These are phyloP conservation scores for Boletus speciosus DNA, from an alignment of 768 basidiomycete species.

Conservation along the genomic window DNA sequence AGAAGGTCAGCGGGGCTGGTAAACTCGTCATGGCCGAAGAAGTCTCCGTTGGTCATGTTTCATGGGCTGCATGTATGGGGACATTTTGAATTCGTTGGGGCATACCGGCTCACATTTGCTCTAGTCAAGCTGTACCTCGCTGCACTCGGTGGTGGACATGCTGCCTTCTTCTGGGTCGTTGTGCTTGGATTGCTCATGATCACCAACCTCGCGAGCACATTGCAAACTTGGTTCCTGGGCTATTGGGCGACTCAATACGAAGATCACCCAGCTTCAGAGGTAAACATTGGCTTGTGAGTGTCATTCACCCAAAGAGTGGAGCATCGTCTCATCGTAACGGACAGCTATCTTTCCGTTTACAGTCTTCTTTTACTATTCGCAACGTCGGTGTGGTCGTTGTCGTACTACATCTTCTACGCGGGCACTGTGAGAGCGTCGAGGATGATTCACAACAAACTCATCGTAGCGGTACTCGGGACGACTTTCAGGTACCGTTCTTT, in stretches of 20 bases:
- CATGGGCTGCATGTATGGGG: background rate
- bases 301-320: background rate
- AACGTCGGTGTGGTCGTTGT: background rate
- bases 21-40: background rate
- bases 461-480: background rate
- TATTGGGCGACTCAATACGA: conserved; percentile 4
- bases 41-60: background rate
- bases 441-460: background rate
- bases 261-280: background rate
- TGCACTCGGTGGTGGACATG: background rate
- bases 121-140: background rate
- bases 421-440: background rate
- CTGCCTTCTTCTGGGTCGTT: background rate
- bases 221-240: conserved; percentile 3
- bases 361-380: background rate
- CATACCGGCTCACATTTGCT: background rate
- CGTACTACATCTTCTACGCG: background rate
- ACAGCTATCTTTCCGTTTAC: background rate
- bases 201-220: background rate
- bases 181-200: background rate
- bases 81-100: background rate
- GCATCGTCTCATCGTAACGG: background rate
- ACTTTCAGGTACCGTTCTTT: background rate
- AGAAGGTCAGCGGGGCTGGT: background rate
- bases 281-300: background rate